phyloP scores from a whole-genome alignment of 2,329 filamentous ascomycete genomes.

The Aspergillus tubingensis region DNA sequence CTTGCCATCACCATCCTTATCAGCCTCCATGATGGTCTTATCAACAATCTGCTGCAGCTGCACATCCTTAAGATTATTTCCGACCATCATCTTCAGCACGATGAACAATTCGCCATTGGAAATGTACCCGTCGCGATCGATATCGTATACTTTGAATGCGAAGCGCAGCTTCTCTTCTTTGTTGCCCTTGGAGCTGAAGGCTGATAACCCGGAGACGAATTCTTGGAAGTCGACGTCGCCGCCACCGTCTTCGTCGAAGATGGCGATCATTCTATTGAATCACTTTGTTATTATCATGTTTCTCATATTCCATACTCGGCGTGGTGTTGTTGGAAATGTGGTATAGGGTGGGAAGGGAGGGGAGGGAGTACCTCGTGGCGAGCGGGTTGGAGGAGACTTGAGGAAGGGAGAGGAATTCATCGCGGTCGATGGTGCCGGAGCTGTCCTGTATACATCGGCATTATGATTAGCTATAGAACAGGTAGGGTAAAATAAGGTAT shows the following conservation, averaged over 20 bases:
- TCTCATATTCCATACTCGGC: not conserved
- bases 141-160: conserved; percentile 99
- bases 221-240: conserved; percentile 99
- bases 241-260: conserved; percentile 97
- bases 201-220: conserved; percentile 91
- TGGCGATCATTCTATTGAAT: conserved; percentile 87
- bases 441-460: conserved; percentile 67
- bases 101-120: conserved; percentile 99
- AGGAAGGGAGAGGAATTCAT: conserved; percentile 94
- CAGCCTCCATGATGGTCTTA: conserved; percentile 99
- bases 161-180: conserved; percentile 98
- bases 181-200: conserved; percentile 97
- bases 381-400: conserved; percentile 98
- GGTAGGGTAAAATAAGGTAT: not conserved
- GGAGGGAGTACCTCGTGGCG: conserved; percentile 72
- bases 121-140: conserved; percentile 97
- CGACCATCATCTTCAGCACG: conserved; percentile 99
- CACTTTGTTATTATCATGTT: not conserved
- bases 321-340: not conserved
- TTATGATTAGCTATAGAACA: not conserved
- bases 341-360: not conserved
- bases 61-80: conserved; percentile 97
- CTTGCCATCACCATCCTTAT: conserved; percentile 92
- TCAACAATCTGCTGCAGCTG: conserved; percentile 98
- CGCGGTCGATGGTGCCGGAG: conserved; percentile 96